phyloP scores from a whole-genome alignment of 495 filamentous ascomycete genomes.

The Trichoderma asperelloides region DNA sequence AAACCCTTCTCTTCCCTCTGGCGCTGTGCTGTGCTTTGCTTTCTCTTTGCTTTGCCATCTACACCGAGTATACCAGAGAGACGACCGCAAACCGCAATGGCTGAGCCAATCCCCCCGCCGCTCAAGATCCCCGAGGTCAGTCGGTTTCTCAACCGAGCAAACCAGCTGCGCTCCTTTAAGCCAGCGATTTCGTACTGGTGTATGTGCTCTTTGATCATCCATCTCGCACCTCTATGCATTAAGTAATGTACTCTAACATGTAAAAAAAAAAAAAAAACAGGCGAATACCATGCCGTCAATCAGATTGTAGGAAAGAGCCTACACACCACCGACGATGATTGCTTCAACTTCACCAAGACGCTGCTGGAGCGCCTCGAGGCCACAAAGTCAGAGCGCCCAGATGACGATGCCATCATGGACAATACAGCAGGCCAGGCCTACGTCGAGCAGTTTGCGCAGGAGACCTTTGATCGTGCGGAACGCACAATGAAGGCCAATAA shows the following conservation, averaged over 20 bases:
- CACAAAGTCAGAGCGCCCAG: constrained; percentile 52
- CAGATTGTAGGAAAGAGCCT: constrained; percentile 75
- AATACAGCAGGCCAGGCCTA: constrained; percentile 80
- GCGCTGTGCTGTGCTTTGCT: not conserved
- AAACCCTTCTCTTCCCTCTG: not conserved
- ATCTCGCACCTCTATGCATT: not conserved
- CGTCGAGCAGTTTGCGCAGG: constrained; percentile 84
- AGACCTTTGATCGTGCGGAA: constrained; percentile 78
- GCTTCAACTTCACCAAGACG: constrained; percentile 63
- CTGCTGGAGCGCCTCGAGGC: constrained; percentile 62
- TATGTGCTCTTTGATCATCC: constrained; percentile 36
- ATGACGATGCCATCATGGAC: constrained; percentile 62
- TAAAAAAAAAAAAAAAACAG: too few species aligned
- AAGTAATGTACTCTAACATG: constrained; percentile 11
- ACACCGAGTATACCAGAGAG: not conserved
- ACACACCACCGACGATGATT: constrained; percentile 66
- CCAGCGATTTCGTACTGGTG: constrained; percentile 92
- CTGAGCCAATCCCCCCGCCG: constrained; percentile 60
- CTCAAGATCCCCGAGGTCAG: constrained; percentile 68
- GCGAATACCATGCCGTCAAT: constrained; percentile 87
- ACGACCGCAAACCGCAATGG: constrained; percentile 40
- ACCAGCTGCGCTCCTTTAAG: constrained; percentile 74
- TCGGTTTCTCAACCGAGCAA: constrained; percentile 67
- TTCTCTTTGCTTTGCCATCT: not conserved
- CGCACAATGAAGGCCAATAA: constrained; percentile 72